Percentiles rank a stretch among this genome's conserved stretches.
Conservation (phyloP, 768 basidiomycete species). For the Lactarius indigo region DNA sequence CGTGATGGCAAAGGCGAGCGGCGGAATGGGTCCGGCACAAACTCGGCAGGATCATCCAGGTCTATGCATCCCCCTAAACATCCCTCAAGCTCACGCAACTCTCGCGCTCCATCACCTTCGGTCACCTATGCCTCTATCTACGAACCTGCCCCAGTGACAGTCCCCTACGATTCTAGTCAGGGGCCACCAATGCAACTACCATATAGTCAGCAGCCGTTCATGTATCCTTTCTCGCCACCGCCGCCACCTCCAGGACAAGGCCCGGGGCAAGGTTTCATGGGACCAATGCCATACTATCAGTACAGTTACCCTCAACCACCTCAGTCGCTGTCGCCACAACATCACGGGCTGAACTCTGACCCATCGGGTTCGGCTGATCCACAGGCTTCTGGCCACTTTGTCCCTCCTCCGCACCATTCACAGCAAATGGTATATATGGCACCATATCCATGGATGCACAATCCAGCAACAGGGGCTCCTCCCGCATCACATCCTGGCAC, state of each 20-base stretch:
- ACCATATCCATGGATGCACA: constrained; percentile 18
- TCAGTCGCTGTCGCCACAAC: constrained; percentile 11
- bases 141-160: constrained; percentile 46
- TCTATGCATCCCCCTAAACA: constrained; percentile 51
- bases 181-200: constrained; percentile 32
- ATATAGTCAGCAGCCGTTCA: constrained; percentile 25
- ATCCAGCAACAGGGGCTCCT: constrained; percentile 29
- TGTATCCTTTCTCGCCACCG: constrained; percentile 34
- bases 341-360: constrained; percentile 30
- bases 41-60: constrained; percentile 54
- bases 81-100: constrained; percentile 60
- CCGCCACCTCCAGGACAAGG: constrained; percentile 26
- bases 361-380: constrained; percentile 23
- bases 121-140: constrained; percentile 74
- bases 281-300: constrained; percentile 21
- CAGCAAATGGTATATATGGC: constrained; percentile 38
- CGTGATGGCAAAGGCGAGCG: constrained; percentile 56
- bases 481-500: constrained; percentile 35
- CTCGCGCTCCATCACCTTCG: constrained; percentile 71
- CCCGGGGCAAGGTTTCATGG: constrained; percentile 27
- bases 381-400: constrained; percentile 14
- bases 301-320: constrained; percentile 21
- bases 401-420: constrained; percentile 33
- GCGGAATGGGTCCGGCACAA: constrained; percentile 39
- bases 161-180: constrained; percentile 30